These are phyloP conservation scores for Primulina tabacum DNA, from an alignment of 257 asterid genomes.

Conservation along the genomic window DNA sequence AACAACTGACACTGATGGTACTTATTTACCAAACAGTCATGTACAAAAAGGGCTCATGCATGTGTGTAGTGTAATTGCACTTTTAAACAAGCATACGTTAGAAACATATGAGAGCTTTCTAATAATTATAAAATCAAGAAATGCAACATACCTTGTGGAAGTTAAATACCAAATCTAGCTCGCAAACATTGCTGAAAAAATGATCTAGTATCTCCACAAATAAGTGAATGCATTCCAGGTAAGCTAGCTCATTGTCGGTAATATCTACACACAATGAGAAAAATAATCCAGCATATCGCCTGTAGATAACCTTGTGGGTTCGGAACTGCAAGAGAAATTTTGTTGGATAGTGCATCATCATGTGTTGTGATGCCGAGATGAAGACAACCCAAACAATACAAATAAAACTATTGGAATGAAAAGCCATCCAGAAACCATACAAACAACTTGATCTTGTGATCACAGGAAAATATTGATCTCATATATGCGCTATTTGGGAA, in stretches of 20 bases:
- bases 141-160: slow-evolving; percentile 75
- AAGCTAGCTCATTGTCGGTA: slow-evolving; percentile 90
- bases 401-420: neutral
- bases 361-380: neutral
- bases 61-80: neutral
- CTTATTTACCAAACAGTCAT: neutral
- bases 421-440: neutral
- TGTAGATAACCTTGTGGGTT: slow-evolving; percentile 88
- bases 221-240: slow-evolving; percentile 86
- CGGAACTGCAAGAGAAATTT: slow-evolving; percentile 60
- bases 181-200: slow-evolving; percentile 96
- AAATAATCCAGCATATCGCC: slow-evolving; percentile 95
- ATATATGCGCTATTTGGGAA: neutral
- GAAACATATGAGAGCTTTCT: neutral
- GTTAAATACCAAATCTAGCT: slow-evolving; percentile 90
- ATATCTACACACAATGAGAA: slow-evolving; percentile 95
- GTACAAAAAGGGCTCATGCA: neutral
- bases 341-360: slow-evolving; percentile 13
- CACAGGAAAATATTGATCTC: neutral
- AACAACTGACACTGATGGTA: neutral
- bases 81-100: neutral
- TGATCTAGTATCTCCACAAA: slow-evolving; percentile 98
- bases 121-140: neutral
- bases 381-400: neutral
- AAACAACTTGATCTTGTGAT: neutral